Evolutionary conservation across 371 early-diverging fungal genomes (phyloP).

Genomic region (Phascolomyces articulosus): DNA sequence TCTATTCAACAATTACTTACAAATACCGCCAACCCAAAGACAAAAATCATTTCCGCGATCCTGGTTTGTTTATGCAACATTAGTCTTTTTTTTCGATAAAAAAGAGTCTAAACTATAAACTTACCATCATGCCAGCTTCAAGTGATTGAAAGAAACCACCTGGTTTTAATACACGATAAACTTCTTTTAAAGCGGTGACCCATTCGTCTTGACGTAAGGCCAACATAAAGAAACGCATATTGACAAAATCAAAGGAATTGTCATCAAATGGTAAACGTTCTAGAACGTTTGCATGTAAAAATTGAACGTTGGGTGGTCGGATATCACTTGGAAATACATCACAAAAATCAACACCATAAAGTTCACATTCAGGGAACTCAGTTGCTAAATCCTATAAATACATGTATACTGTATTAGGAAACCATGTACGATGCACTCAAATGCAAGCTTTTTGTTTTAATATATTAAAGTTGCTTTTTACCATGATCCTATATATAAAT

Average conservation of each 20-base stretch:
- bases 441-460: background rate
- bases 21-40: conserved; percentile 23
- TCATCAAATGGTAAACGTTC: conserved; percentile 60
- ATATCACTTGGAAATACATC: conserved; percentile 56
- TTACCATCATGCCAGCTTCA: conserved; percentile 50
- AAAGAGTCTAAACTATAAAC: conserved; percentile 12
- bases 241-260: conserved; percentile 62
- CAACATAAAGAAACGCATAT: conserved; percentile 56
- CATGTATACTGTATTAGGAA: background rate
- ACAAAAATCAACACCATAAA: conserved; percentile 58
- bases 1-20: conserved; percentile 22
- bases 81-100: too few species aligned
- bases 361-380: conserved; percentile 55
- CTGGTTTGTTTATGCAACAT: conserved; percentile 26
- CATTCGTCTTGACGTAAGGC: conserved; percentile 55
- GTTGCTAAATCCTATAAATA: conserved; percentile 36
- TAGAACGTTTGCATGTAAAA: conserved; percentile 47
- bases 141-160: conserved; percentile 61
- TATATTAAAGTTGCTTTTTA: too few species aligned
- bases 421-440: background rate
- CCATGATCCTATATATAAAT: too few species aligned
- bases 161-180: conserved; percentile 56
- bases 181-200: conserved; percentile 48
- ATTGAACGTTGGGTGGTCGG: conserved; percentile 48
- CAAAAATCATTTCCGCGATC: conserved; percentile 36